phyloP scores from a whole-genome alignment of 176 grass and related monocot genomes.

The Secale cereale region DNA sequence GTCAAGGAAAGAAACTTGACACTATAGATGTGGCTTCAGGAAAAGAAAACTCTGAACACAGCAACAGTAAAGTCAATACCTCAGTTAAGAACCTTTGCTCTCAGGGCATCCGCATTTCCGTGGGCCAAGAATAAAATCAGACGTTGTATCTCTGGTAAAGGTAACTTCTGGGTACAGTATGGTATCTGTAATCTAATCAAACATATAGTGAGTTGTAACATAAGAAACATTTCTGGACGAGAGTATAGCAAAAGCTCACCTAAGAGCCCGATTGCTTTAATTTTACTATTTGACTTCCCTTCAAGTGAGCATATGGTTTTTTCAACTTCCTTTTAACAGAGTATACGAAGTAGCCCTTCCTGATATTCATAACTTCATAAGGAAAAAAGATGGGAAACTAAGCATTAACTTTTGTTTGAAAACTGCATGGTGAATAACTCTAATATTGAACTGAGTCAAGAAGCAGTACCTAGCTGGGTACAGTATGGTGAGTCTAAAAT shows the following conservation, averaged over 20 bases:
- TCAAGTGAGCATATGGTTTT: constrained; percentile 79
- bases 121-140: constrained; percentile 90
- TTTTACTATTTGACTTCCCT: constrained; percentile 81
- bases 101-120: constrained; percentile 81
- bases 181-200: constrained; percentile 68
- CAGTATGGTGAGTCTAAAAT: too few species aligned
- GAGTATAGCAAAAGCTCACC: constrained; percentile 40
- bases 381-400: not conserved
- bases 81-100: constrained; percentile 86
- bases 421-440: not conserved
- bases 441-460: constrained; percentile 22
- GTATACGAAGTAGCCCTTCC: constrained; percentile 88
- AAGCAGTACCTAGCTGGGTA: constrained; percentile 57
- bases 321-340: constrained; percentile 25
- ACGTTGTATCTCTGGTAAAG: constrained; percentile 82
- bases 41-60: not conserved
- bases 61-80: constrained; percentile 27
- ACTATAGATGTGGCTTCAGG: not conserved
- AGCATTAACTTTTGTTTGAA: not conserved
- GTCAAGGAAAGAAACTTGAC: not conserved
- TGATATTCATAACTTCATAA: not conserved
- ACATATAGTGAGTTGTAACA: constrained; percentile 34
- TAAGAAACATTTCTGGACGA: constrained; percentile 11
- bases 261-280: constrained; percentile 68
- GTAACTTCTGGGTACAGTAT: constrained; percentile 87